Evolutionary conservation across 179 eudicot genomes (phyloP).

Genomic region (Silene vulgaris): DNA sequence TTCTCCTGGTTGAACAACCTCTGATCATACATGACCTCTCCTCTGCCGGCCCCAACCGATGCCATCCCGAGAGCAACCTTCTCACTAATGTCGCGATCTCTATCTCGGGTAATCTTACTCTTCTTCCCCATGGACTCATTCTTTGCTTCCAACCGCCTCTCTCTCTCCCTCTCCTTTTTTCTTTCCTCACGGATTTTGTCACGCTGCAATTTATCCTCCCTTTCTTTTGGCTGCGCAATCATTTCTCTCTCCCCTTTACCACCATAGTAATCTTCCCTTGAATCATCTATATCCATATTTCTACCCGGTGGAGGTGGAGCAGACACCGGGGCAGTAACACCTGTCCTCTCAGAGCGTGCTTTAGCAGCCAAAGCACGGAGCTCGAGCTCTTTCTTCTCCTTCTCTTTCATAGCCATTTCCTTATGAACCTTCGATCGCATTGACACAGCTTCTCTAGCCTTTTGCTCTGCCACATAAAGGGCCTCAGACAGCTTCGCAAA

Average conservation of each 20-base stretch:
- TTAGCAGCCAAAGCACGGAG: constrained; percentile 68
- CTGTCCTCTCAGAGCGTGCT: constrained; percentile 78
- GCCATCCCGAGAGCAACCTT: constrained; percentile 96
- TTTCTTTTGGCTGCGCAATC: constrained; percentile 34
- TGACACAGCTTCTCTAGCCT: constrained; percentile 85
- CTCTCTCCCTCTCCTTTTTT: constrained; percentile 73
- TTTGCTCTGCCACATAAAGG: constrained; percentile 71
- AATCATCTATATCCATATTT: constrained; percentile 39
- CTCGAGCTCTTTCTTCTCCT: constrained; percentile 67
- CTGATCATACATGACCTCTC: constrained; percentile 86
- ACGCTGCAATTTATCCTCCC: constrained; percentile 53
- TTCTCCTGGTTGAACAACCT: constrained; percentile 86
- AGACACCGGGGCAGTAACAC: constrained; percentile 44
- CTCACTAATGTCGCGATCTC: constrained; percentile 86
- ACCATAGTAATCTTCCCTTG: constrained; percentile 39
- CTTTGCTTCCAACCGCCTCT: constrained; percentile 86
- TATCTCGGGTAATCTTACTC: constrained; percentile 77
- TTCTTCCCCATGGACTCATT: constrained; percentile 86
- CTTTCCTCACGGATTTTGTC: constrained; percentile 83
- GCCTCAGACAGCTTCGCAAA: constrained; percentile 88
- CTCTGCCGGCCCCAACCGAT: constrained; percentile 48
- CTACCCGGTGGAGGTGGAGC: constrained; percentile 42
- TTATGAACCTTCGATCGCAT: constrained; percentile 88
- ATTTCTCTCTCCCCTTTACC: constrained; percentile 47
- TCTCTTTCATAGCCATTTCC: constrained; percentile 84